Evolutionary conservation across 2,329 filamentous ascomycete genomes (phyloP).

Genomic region (Alternaria solani): DNA sequence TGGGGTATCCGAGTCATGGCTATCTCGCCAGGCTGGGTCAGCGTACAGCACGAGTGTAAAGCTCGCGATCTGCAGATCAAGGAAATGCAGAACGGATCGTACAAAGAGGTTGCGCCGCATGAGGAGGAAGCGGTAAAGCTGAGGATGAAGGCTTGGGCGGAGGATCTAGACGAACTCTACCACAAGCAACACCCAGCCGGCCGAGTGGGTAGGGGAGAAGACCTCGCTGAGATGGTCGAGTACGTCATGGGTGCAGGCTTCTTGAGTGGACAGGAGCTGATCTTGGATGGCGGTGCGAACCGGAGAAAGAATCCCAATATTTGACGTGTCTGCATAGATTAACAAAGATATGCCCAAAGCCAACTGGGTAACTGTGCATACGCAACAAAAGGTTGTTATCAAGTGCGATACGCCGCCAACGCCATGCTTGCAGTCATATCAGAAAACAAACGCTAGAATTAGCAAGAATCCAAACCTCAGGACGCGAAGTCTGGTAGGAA

Average conservation of each 20-base stretch:
- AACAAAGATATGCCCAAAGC: background rate
- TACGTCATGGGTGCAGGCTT: conserved; percentile 53
- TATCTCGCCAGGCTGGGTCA: conserved; percentile 61
- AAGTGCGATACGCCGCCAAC: conserved; percentile 9
- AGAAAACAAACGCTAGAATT: background rate
- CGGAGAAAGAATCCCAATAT: conserved; percentile 36
- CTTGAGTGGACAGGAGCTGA: conserved; percentile 47
- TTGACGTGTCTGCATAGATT: conserved; percentile 7
- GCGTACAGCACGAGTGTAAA: conserved; percentile 55
- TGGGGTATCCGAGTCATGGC: conserved; percentile 58
- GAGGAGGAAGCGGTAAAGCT: conserved; percentile 24
- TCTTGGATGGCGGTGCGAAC: conserved; percentile 33
- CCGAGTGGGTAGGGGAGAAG: conserved; percentile 59
- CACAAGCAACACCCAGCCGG: conserved; percentile 60
- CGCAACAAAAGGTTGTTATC: background rate
- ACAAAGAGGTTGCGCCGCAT: conserved; percentile 26
- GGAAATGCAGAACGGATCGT: conserved; percentile 25
- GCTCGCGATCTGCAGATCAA: conserved; percentile 51
- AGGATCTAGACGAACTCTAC: conserved; percentile 56
- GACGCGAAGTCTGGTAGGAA: background rate
- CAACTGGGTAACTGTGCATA: background rate
- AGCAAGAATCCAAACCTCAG: background rate
- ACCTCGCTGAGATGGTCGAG: conserved; percentile 54
- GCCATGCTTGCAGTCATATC: conserved; percentile 9
- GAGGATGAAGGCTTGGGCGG: conserved; percentile 51